Base-by-base conservation (phyloP, 805 yeast genomes). In the Maudiozyma saulgeensis region DNA sequence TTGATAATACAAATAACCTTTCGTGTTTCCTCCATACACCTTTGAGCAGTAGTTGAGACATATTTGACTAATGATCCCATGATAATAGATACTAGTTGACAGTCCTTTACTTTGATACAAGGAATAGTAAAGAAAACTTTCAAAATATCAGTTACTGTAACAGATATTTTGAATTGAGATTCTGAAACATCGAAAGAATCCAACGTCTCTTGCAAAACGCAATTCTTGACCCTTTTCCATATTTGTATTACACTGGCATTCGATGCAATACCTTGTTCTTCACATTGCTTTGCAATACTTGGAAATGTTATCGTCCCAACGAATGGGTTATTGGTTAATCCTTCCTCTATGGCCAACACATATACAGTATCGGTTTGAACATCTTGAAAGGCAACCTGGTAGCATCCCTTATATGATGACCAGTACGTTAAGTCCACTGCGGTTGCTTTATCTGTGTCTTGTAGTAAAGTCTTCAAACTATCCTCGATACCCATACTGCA, bases 1-100 rank as follows among this genome's bases (percentile, higher is more conserved):
- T 56, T 53, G 18, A 67, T 46, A 15, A 56, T 49, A 19, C 51
- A 51, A 8, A 51, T 37, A 39, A 63, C 44, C 21, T 53, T 54
- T 19, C 48, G 45, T 34, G 49, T 52, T 34, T 43, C 45, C 4
- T 41, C 35, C 18, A 21, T 19, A 15, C 16, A 37, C 1, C 26
- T 7, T 13, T 15, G 18, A 8, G 44, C 12, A 6, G 41, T 25
- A 38, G 6, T 7, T 41, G 43, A 12, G 6, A 47, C 15, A 31
- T 43, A 37, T 21, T 41, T 38, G 9, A 43, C 28, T 31, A 51
- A 31, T 28, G 49, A 41, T 15, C 45, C 32, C n/a, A 25, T 35
- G 13, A 39, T 15, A 13, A 9, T 13, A 23, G 26, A 19, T 18
- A 18, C 42, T 11, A 11, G 21, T n/a, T 16, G 8, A 6, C n/a